Evolutionary conservation across 2,329 filamentous ascomycete species (phyloP).

Genomic region (Aspergillus ruber): DNA sequence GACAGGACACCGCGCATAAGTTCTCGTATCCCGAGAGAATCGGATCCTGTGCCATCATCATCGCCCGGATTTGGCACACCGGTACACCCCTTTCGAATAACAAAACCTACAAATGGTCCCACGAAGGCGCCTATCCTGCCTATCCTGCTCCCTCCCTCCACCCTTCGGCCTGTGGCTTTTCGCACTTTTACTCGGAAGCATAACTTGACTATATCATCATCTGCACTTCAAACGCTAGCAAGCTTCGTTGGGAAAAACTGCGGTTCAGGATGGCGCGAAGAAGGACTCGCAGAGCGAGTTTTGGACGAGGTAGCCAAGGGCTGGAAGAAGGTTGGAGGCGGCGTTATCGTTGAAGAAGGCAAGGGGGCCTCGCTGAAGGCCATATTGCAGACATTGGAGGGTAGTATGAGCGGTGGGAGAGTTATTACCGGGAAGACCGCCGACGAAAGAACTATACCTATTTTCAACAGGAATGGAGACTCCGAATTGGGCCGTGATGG

Average conservation of each 20-base stretch:
- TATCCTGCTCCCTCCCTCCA: slow-evolving; percentile 80
- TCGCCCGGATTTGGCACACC: slow-evolving; percentile 88
- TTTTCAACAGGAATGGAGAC: slow-evolving; percentile 44
- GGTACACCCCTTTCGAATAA: slow-evolving; percentile 59
- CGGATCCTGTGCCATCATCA: slow-evolving; percentile 70
- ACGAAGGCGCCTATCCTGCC: slow-evolving; percentile 65
- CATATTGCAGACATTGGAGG: slow-evolving; percentile 77
- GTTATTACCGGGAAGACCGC: slow-evolving; percentile 39
- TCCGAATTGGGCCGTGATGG: slow-evolving; percentile 43
- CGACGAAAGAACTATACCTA: slow-evolving; percentile 14
- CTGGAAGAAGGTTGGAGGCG: slow-evolving; percentile 86
- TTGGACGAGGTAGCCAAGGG: slow-evolving; percentile 83
- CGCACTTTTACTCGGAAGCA: slow-evolving; percentile 97
- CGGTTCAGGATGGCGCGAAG: slow-evolving; percentile 92
- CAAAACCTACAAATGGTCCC: slow-evolving; percentile 42
- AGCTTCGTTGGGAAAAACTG: slow-evolving; percentile 89
- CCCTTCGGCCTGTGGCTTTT: slow-evolving; percentile 83
- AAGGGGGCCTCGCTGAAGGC: slow-evolving; percentile 62
- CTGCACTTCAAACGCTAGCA: slow-evolving; percentile 76
- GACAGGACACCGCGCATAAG: slow-evolving; percentile 16
- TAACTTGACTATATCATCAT: slow-evolving; percentile 82
- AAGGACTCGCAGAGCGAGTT: slow-evolving; percentile 84
- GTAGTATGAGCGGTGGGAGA: slow-evolving; percentile 79
- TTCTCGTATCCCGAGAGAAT: slow-evolving; percentile 14
- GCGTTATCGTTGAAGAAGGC: slow-evolving; percentile 82